A percentile compares a stretch with the other conserved stretches of the same genome.
phyloP scores from a whole-genome alignment of 345 rosid genomes.

The Rhizophora apiculata region DNA sequence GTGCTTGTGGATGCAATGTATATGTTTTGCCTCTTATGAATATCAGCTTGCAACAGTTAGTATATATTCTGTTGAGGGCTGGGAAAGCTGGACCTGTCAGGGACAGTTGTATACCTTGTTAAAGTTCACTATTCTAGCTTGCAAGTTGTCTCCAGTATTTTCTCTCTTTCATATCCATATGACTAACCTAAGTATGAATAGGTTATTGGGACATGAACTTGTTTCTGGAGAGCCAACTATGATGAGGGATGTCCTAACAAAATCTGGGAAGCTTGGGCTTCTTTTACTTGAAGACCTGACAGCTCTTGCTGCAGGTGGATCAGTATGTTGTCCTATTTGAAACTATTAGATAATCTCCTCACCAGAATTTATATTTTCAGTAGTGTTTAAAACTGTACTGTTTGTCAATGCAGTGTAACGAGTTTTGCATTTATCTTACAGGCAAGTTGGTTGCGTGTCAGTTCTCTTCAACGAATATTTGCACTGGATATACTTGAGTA shows the following conservation, averaged over 20 bases:
- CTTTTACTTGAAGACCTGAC: slow-evolving; percentile 98
- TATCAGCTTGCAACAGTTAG: background rate
- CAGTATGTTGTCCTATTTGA: slow-evolving; percentile 91
- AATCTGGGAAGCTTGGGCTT: slow-evolving; percentile 82
- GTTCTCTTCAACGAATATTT: slow-evolving; percentile 82
- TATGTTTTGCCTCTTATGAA: background rate
- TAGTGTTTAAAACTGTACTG: background rate
- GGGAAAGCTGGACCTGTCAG: background rate
- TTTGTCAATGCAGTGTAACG: background rate
- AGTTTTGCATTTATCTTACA: slow-evolving; percentile 34
- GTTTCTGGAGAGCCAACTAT: slow-evolving; percentile 40
- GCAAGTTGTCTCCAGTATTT: slow-evolving; percentile 10
- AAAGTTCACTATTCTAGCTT: background rate
- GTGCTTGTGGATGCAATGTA: background rate
- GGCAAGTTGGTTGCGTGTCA: slow-evolving; percentile 80
- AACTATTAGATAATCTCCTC: slow-evolving; percentile 28
- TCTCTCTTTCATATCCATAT: slow-evolving; percentile 13
- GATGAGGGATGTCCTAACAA: slow-evolving; percentile 54
- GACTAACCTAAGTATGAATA: slow-evolving; percentile 36
- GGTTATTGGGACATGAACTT: slow-evolving; percentile 59
- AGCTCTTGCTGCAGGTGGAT: slow-evolving; percentile 99
- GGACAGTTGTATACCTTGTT: background rate
- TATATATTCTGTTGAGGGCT: background rate
- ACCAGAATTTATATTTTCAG: slow-evolving; percentile 10
- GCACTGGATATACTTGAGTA: slow-evolving; percentile 91